Percentiles rank a stretch among this genome's conserved stretches.
Evolutionary conservation across 1,284 basidiomycete genomes (phyloP).

Genomic region (Cerioporus squamosus): DNA sequence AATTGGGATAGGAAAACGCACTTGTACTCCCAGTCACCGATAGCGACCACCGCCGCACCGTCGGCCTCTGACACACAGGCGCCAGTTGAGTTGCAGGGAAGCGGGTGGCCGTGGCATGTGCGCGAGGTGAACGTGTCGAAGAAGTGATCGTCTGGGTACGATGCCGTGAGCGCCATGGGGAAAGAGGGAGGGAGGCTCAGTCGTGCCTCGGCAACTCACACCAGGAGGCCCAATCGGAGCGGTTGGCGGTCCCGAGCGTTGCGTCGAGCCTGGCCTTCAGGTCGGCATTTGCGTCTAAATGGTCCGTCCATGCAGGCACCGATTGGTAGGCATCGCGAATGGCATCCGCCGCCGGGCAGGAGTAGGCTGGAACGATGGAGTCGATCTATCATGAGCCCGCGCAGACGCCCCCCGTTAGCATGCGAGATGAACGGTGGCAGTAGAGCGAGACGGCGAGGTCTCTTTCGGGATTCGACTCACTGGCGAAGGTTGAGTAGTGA

Average conservation of each 20-base stretch:
- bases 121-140: conserved; percentile 57
- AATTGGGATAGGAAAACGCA: conserved; percentile 28
- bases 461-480: neutral
- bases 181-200: neutral
- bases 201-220: conserved; percentile 28
- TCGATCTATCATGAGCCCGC: conserved; percentile 52
- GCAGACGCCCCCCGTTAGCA: neutral
- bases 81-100: conserved; percentile 52
- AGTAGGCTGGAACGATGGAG: conserved; percentile 53
- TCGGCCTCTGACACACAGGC: conserved; percentile 49
- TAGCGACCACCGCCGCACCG: conserved; percentile 46
- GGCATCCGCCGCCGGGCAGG: conserved; percentile 48
- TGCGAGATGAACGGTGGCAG: neutral
- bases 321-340: conserved; percentile 50
- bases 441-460: neutral
- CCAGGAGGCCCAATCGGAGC: conserved; percentile 51
- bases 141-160: conserved; percentile 39
- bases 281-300: conserved; percentile 45
- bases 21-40: conserved; percentile 58
- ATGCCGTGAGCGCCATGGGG: neutral
- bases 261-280: conserved; percentile 46
- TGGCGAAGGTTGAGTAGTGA: conserved; percentile 44
- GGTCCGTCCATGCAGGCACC: conserved; percentile 53
- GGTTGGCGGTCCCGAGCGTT: conserved; percentile 49
- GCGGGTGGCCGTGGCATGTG: conserved; percentile 51